A percentile compares a stretch with the other conserved stretches of the same genome.
These are phyloP conservation scores for Saccharomyces hybrid DNA, from an alignment of 1,139 yeast genomes.

Conservation along the genomic window DNA sequence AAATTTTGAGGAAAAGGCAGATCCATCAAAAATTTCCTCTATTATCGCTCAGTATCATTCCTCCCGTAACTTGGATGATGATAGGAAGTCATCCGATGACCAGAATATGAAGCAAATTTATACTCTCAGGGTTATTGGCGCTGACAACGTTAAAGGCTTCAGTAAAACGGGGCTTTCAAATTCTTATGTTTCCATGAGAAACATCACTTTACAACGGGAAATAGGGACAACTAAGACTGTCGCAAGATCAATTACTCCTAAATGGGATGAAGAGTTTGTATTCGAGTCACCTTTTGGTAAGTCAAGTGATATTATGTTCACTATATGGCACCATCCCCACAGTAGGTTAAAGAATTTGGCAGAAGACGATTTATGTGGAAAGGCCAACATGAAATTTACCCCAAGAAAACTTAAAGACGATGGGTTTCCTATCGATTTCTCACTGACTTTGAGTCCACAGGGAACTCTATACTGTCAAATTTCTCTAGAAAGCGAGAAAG, in stretches of 20 bases:
- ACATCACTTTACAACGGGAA: conserved; percentile 48
- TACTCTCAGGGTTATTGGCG: conserved; percentile 58
- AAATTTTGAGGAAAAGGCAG: conserved; percentile 51
- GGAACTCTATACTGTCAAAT: conserved; percentile 59
- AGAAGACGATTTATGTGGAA: conserved; percentile 63
- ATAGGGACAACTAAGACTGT: conserved; percentile 68
- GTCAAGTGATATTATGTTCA: conserved; percentile 42
- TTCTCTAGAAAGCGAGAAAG: conserved; percentile 69
- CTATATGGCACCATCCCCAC: conserved; percentile 66
- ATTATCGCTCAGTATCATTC: conserved; percentile 36
- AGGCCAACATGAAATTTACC: conserved; percentile 55
- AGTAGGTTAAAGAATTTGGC: conserved; percentile 32
- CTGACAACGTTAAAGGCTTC: conserved; percentile 58
- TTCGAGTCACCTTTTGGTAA: conserved; percentile 36
- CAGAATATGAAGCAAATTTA: conserved; percentile 43
- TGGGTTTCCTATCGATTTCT: conserved; percentile 58
- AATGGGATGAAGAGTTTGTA: conserved; percentile 88
- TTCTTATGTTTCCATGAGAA: conserved; percentile 63
- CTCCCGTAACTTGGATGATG: conserved; percentile 21
- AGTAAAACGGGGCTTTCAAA: conserved; percentile 49
- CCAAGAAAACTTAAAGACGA: conserved; percentile 60
- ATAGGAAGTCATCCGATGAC: conserved; percentile 31
- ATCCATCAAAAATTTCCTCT: conserved; percentile 54
- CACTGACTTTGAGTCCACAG: conserved; percentile 58
- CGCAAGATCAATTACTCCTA: conserved; percentile 58